Evolutionary conservation across 2,329 filamentous ascomycete genomes (phyloP), one percentile per base, ranked within the genome.

Genomic region (Dactylellina parvicollis): DNA sequence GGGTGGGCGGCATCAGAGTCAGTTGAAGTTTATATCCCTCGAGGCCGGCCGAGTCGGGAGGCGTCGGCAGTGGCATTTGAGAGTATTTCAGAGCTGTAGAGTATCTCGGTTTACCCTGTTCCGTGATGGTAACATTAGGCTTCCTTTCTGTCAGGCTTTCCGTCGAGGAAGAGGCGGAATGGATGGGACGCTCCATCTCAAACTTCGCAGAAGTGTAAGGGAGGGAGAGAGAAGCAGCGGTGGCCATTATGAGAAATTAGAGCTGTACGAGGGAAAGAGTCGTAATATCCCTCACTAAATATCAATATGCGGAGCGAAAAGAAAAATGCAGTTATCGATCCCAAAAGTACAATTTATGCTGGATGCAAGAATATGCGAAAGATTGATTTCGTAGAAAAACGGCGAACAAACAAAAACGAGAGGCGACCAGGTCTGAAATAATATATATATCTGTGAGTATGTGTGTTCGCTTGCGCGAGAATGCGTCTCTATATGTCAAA

Each of bases 21-120:
- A 74, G 34, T 26, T 74, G 70, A 24, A 74, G 44, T 26, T 74
- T 67, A 28, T 60, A 74, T 52, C 70, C 70, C 16, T 74, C 70
- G 30, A 74, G 49, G 30, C 70, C 70, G 30, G 70, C 70, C 20
- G 70, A 74, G 32, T 74, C 70, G 24, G 70, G 70, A 24, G 70
- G 70, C 7, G 70, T 74, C n/a, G 70, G 70, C 20, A 74, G 56
- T 4, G 70, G 70, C 70, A 69, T 74, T 34, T 74, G 70, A n/a
- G 70, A 32, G 34, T 74, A 74, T 54, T 74, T 74, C 3, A 74
- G 34, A 22, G 70, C 69, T 4, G 70, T 74, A 22, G 70, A 74
- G 40, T 62, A 69, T 56, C 70, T 62, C 20, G 70, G 64, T 49
- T 74, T 74, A 20, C 52, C 60, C 18, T 57, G 60, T 28, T 73